phyloP scores from a whole-genome alignment of 1,284 basidiomycete genomes.

The Rhodotorula sp. region DNA sequence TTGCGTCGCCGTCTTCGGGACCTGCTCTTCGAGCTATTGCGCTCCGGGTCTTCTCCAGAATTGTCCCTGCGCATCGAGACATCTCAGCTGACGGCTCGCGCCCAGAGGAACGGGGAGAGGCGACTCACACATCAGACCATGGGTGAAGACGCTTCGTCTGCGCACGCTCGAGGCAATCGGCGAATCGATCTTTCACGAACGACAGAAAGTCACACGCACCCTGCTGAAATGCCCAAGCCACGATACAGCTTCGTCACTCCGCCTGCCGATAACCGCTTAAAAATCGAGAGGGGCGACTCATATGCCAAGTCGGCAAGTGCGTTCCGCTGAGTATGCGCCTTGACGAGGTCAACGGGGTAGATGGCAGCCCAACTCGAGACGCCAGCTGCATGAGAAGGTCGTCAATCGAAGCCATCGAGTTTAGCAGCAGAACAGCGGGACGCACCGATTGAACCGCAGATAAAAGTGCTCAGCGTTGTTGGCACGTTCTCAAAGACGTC shows the following conservation, averaged over 20 bases:
- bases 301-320: constrained; percentile 71
- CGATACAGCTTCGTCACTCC: constrained; percentile 76
- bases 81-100: no score
- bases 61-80: background rate
- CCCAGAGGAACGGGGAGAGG: no score
- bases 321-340: constrained; percentile 84
- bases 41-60: constrained; percentile 10
- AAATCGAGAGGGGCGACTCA: constrained; percentile 64
- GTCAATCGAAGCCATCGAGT: constrained; percentile 59
- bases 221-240: constrained; percentile 61
- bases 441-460: constrained; percentile 64
- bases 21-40: background rate
- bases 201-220: constrained; percentile 14
- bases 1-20: background rate
- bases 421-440: constrained; percentile 49
- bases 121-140: constrained; percentile 27
- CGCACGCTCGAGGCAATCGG: background rate
- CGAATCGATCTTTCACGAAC: background rate
- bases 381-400: constrained; percentile 60
- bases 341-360: constrained; percentile 62
- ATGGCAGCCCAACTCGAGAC: constrained; percentile 23
- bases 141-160: constrained; percentile 19
- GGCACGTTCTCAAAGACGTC: constrained; percentile 67
- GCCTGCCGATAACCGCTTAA: constrained; percentile 71
- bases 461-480: constrained; percentile 71